phyloP scores from a whole-genome alignment of 768 basidiomycete genomes.

The Boletus reticuloceps region DNA sequence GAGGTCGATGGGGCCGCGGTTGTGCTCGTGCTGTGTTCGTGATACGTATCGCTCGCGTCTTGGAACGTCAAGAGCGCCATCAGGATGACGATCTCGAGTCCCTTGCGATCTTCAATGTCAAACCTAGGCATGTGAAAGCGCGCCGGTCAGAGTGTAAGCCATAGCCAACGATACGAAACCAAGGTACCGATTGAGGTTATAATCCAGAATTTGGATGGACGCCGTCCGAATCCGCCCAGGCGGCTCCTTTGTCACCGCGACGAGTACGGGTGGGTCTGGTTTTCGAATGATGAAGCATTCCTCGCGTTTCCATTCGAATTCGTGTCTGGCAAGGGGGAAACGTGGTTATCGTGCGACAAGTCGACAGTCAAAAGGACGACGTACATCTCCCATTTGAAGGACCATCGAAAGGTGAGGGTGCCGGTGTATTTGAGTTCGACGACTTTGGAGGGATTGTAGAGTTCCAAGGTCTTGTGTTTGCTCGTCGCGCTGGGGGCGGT shows the following conservation, averaged over 20 bases:
- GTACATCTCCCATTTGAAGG: slow-evolving; percentile 81
- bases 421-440: slow-evolving; percentile 77
- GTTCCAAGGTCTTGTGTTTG: slow-evolving; percentile 73
- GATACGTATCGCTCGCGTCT: slow-evolving; percentile 60
- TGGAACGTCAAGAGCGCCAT: slow-evolving; percentile 76
- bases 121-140: slow-evolving; percentile 47
- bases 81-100: slow-evolving; percentile 78
- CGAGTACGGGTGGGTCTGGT: slow-evolving; percentile 83
- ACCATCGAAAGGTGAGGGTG: slow-evolving; percentile 71
- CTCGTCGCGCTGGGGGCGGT: slow-evolving; percentile 59
- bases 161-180: neutral
- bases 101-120: slow-evolving; percentile 82
- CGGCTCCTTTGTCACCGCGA: slow-evolving; percentile 78
- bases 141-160: neutral
- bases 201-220: slow-evolving; percentile 77
- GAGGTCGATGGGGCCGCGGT: slow-evolving; percentile 1
- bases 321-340: slow-evolving; percentile 51
- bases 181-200: slow-evolving; percentile 71
- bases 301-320: slow-evolving; percentile 85
- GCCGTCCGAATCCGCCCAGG: slow-evolving; percentile 61
- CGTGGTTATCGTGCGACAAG: neutral
- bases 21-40: slow-evolving; percentile 31
- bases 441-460: slow-evolving; percentile 67
- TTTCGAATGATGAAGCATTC: slow-evolving; percentile 82
- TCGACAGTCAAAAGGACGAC: slow-evolving; percentile 25